Evolutionary conservation across 2,329 filamentous ascomycete genomes (phyloP).

Genomic region (Pyrenophora tritici-repentis): DNA sequence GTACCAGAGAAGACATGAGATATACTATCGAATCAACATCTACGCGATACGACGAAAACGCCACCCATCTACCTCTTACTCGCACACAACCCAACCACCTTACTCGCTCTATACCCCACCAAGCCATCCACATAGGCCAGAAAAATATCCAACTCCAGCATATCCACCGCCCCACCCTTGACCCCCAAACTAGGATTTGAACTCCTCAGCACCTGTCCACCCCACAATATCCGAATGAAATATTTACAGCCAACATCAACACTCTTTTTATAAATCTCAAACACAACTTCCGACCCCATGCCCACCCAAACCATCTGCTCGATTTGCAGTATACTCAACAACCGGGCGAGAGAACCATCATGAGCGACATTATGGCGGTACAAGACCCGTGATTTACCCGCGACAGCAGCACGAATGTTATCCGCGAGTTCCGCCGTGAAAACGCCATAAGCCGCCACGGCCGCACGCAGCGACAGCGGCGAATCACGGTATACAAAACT

Average conservation of each 20-base stretch:
- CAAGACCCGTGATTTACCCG: conserved; percentile 41
- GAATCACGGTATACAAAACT: conserved; percentile 75
- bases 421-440: conserved; percentile 73
- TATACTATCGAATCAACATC: too few relatives aligned
- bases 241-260: conserved; percentile 18
- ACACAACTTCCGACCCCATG: conserved; percentile 79
- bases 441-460: conserved; percentile 68
- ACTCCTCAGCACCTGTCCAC: conserved; percentile 68
- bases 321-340: conserved; percentile 73
- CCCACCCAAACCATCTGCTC: conserved; percentile 83
- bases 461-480: conserved; percentile 64
- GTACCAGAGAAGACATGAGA: too few relatives aligned
- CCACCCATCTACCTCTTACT: too few relatives aligned
- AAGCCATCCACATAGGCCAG: conserved; percentile 74
- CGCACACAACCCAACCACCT: conserved; percentile 44
- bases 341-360: conserved; percentile 71
- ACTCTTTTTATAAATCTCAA: conserved; percentile 65
- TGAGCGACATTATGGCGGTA: conserved; percentile 82
- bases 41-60: too few relatives aligned
- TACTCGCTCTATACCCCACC: conserved; percentile 59
- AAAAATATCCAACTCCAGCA: conserved; percentile 69
- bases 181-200: conserved; percentile 67
- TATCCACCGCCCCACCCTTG: conserved; percentile 60
- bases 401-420: conserved; percentile 60
- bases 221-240: conserved; percentile 72